Evolutionary conservation across 164 flowering plant species (phyloP), one percentile per base, ranked within the genome.

Genomic region (Vitis rupestris): DNA sequence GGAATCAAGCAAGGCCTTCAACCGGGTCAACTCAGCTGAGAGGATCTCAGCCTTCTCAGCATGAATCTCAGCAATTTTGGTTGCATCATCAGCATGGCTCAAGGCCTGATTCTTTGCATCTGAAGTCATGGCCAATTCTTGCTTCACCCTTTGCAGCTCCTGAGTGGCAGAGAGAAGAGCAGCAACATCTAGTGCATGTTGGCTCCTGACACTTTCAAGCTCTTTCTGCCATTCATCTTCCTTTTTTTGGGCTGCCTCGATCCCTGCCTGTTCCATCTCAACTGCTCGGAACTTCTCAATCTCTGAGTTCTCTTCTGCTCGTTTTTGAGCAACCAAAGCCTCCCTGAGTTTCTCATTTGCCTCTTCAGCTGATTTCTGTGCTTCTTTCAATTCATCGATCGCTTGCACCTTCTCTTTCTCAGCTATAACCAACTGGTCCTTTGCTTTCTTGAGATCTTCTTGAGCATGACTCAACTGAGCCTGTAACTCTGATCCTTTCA

Each of bases 211-310:
- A 69, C 78, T 76, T 59, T 94, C 96, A 10, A 94, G 65, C 72
- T 89, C 96, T 72, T 83, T 87, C 81, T 79, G 70, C 96, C 94
- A 86, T 70, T 87, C 91, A 27, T 85, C 92, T 71, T 94, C 92
- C 74, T 80, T 90, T 79, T 84, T 89, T 67, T 90, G 90, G 58
- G 90, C 78, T 4, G 88, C 83, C 72, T 92, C 98, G 68, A 94
- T 87, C 30, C 89, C 92, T 0, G 83, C 88, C 73, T 90, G 97
- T 73, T 94, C 97, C 83, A 90, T 64, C 72, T 91, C 99, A 63
- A 85, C 84, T 27, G 99, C 92, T 13, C 97, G 87, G 72, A 94
- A 94, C 75, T 89, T 94, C 78, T 92, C 98, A 57, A 91, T 88
- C 81, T 94, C 99, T 27, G 88, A 84, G 75, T 72, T 73, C 74